Conservation (phyloP, 2,329 filamentous ascomycete species). For the Colletotrichum aenigma region DNA sequence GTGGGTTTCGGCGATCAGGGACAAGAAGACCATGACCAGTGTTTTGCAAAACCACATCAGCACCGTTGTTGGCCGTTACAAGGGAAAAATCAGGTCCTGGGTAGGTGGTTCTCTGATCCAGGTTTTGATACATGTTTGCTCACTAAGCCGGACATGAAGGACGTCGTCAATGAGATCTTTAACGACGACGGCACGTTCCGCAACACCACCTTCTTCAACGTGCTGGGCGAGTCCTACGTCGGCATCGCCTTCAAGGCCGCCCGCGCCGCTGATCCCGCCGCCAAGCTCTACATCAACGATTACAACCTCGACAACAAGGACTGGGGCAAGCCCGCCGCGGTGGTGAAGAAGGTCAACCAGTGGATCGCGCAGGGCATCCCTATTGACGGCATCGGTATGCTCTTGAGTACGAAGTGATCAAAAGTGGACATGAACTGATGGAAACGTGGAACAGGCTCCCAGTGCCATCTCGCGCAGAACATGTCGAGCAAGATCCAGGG, state of each 20-base stretch:
- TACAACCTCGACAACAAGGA: slow-evolving; percentile 69
- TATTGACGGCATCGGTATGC: slow-evolving; percentile 65
- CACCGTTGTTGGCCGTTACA: slow-evolving; percentile 62
- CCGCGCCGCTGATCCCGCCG: slow-evolving; percentile 66
- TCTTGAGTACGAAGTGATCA: too few species aligned
- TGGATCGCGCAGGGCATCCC: slow-evolving; percentile 67
- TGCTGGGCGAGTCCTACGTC: slow-evolving; percentile 74
- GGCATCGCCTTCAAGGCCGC: slow-evolving; percentile 73
- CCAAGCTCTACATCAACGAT: slow-evolving; percentile 79
- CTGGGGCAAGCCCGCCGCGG: slow-evolving; percentile 60
- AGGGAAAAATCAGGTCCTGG: slow-evolving; percentile 67
- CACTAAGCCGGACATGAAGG: slow-evolving; percentile 31
- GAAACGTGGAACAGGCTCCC: slow-evolving; percentile 39
- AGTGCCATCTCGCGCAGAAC: slow-evolving; percentile 56
- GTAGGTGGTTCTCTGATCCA: slow-evolving; percentile 27
- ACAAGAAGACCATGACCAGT: slow-evolving; percentile 54
- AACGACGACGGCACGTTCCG: slow-evolving; percentile 65
- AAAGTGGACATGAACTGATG: background rate
- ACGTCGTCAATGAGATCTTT: slow-evolving; percentile 70
- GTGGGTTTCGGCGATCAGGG: slow-evolving; percentile 63
- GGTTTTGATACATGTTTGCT: background rate
- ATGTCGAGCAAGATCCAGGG: slow-evolving; percentile 46
- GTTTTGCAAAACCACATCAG: slow-evolving; percentile 66
- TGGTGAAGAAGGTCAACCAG: slow-evolving; percentile 64
- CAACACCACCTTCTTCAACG: slow-evolving; percentile 65